Evolutionary conservation across 768 basidiomycete genomes (phyloP).

Genomic region (Tubosaeta sp.): DNA sequence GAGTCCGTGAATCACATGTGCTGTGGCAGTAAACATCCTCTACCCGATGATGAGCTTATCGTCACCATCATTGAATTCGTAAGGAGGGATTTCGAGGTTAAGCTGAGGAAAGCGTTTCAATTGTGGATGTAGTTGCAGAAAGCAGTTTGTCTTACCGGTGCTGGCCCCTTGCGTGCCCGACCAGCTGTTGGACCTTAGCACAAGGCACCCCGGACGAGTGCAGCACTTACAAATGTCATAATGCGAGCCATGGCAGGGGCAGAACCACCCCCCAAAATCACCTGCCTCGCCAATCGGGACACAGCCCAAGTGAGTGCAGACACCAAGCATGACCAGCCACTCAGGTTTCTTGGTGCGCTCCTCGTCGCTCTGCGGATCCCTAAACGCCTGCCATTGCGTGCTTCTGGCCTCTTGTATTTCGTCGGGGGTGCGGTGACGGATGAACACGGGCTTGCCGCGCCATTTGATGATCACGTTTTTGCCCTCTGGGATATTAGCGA

Average conservation of each 20-base stretch:
- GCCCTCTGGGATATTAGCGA: slow-evolving; percentile 88
- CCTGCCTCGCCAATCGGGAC: slow-evolving; percentile 97
- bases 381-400: slow-evolving; percentile 78
- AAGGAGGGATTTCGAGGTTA: slow-evolving; percentile 90
- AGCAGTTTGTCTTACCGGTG: slow-evolving; percentile 61
- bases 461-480: slow-evolving; percentile 98
- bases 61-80: slow-evolving; percentile 85
- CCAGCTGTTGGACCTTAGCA: slow-evolving; percentile 54
- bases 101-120: slow-evolving; percentile 43
- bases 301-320: slow-evolving; percentile 98
- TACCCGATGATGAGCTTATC: slow-evolving; percentile 87
- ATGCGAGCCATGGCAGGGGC: slow-evolving; percentile 98
- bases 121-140: background rate
- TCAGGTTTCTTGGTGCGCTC: slow-evolving; percentile 89
- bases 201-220: background rate
- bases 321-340: slow-evolving; percentile 90
- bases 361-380: slow-evolving; percentile 92
- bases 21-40: slow-evolving; percentile 5
- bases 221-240: slow-evolving; percentile 82
- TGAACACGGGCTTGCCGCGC: slow-evolving; percentile 99
- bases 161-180: slow-evolving; percentile 93
- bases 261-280: slow-evolving; percentile 99
- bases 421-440: slow-evolving; percentile 86
- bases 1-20: slow-evolving; percentile 17
- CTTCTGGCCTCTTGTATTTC: slow-evolving; percentile 93